Evolutionary conservation across 768 basidiomycete species (phyloP), one percentile per base, ranked within the genome.

Genomic region (Rhodocollybia butyracea): DNA sequence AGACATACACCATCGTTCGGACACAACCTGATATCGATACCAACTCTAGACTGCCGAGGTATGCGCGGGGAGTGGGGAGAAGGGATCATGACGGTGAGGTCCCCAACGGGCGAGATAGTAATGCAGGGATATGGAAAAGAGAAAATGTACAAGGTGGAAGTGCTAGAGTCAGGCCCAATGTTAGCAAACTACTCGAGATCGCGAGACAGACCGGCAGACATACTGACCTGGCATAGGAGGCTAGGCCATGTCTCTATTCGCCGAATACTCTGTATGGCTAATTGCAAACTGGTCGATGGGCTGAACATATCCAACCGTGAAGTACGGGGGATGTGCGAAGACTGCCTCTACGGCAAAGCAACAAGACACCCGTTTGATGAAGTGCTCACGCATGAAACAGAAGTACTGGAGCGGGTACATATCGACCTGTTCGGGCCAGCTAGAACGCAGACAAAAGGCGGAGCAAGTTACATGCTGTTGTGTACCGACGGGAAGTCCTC

Each of bases 381-480:
- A 27, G 0, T 47, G 59, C 3, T 67, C 64, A 21, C 70, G 2
- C 60, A 50, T 11, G 63, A 66, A 48, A 56, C 29, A 0, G 57
- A 62, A 11, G 30, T 57, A 0, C 58, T 65, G 2, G 59, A 63
- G 10, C 51, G 57, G 3, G 56, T 62, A 1, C 59, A 66, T 22
- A 60, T 61, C 21, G 64, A 71, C 40, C 27, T 71, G 0, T 70
- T 60, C 61, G 64, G 66, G 24, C 67, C 62, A 3, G 40, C 61
- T 1, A 50, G 59, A 1, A 50, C 59, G 1, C 41, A 46, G 12
- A 67, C 59, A 0, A 41, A 50, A 0, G 61, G 63, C 6, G 64
- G 64, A 0, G 55, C 57, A 0, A 13, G 24, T 0, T 68, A 71
- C 39, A 61, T 69, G 46, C 63, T 73, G 53, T 22, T 62, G 0